Conservation (phyloP, 768 basidiomycete genomes). For the Hygrocybe coccinea region DNA sequence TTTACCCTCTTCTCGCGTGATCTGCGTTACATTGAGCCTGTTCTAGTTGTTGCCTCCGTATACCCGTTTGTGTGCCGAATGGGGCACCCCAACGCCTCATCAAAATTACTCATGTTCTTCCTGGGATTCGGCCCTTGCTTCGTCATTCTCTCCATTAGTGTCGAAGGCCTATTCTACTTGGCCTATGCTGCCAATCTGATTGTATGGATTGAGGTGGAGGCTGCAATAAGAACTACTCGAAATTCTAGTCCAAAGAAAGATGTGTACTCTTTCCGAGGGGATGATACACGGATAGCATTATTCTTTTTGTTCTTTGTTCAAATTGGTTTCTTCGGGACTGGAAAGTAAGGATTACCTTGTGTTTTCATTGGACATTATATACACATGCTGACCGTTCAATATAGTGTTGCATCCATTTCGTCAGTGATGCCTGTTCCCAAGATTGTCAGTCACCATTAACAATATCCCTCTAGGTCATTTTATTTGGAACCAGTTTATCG, state of each 20-base stretch:
- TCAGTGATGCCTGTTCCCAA: slow-evolving; percentile 31
- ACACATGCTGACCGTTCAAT: neutral
- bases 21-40: neutral
- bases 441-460: too few relatives aligned
- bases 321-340: slow-evolving; percentile 80
- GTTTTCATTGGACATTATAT: neutral
- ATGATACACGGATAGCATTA: slow-evolving; percentile 68
- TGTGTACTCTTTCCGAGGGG: slow-evolving; percentile 45
- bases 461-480: slow-evolving; percentile 54
- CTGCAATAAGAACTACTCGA: slow-evolving; percentile 17
- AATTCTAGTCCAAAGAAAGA: slow-evolving; percentile 13
- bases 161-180: slow-evolving; percentile 77
- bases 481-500: slow-evolving; percentile 87
- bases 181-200: slow-evolving; percentile 58
- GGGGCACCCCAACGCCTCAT: slow-evolving; percentile 36
- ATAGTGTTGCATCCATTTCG: slow-evolving; percentile 80
- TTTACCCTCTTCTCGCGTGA: neutral
- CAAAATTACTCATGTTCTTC: slow-evolving; percentile 58
- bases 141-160: slow-evolving; percentile 73
- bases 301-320: slow-evolving; percentile 87
- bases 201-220: slow-evolving; percentile 66
- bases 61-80: slow-evolving; percentile 44
- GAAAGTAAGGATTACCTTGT: slow-evolving; percentile 52
- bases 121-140: slow-evolving; percentile 73
- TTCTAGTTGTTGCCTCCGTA: slow-evolving; percentile 44